phyloP scores from a whole-genome alignment of 1,284 basidiomycete species.

The Ustilago shanxiensis region DNA sequence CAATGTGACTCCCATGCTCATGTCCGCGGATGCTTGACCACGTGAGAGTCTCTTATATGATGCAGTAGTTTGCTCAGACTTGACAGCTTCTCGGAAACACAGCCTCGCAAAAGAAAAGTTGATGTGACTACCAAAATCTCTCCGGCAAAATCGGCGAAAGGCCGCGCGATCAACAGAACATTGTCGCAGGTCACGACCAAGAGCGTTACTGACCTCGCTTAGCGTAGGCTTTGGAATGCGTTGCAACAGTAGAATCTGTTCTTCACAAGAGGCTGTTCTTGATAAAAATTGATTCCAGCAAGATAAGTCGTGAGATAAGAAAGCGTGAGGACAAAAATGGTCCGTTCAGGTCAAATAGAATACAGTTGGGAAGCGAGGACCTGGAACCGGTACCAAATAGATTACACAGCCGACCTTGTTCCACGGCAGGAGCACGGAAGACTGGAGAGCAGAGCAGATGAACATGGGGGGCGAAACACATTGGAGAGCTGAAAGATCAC shows the following conservation, averaged over 20 bases:
- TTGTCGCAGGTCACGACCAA: not conserved
- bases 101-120: not conserved
- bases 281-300: not conserved
- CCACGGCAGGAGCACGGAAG: not conserved
- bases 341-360: not conserved
- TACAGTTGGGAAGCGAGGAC: not conserved
- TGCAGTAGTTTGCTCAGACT: not conserved
- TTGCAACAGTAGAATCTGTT: no score
- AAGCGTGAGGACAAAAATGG: not conserved
- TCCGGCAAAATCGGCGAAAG: not conserved
- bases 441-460: not conserved
- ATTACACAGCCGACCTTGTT: not conserved
- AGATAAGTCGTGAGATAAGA: not conserved
- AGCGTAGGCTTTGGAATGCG: no score
- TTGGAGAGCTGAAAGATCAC: not conserved
- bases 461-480: not conserved
- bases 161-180: not conserved
- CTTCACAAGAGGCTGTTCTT: no score
- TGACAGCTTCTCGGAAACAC: slow-evolving; percentile 1
- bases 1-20: not conserved
- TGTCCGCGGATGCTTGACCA: slow-evolving; percentile 2
- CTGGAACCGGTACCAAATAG: not conserved
- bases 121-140: not conserved
- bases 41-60: not conserved
- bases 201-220: no score